phyloP scores from a whole-genome alignment of 2,329 filamentous ascomycete genomes.

The Nemania serpens region DNA sequence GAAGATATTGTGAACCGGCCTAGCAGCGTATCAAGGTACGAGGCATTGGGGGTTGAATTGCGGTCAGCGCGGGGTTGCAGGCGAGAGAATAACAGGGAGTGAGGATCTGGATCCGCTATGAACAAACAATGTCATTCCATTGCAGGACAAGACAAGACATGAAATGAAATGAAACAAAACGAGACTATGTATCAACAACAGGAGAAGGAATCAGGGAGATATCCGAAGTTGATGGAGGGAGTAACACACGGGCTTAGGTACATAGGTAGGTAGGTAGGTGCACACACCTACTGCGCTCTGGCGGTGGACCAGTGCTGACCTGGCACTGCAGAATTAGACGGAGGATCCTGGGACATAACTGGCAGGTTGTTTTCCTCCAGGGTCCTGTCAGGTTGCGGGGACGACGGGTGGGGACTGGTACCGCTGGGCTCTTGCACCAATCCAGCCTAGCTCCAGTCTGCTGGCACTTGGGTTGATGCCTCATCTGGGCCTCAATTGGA shows the following conservation, averaged over 20 bases:
- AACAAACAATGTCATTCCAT: conserved; percentile 3
- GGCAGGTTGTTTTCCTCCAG: conserved; percentile 30
- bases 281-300: conserved; percentile 9
- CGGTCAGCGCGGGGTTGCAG: conserved; percentile 20
- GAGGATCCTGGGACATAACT: conserved; percentile 17
- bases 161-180: no score
- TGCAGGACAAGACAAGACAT: neutral
- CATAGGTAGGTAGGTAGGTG: neutral
- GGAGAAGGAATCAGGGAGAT: neutral
- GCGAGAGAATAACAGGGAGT: neutral
- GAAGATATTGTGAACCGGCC: neutral
- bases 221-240: conserved; percentile 4
- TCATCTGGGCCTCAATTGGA: neutral
- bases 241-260: neutral
- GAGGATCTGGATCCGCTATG: neutral
- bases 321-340: conserved; percentile 34
- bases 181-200: conserved; percentile 2
- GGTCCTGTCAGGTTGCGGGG: conserved; percentile 27
- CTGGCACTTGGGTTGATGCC: conserved; percentile 7
- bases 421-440: neutral
- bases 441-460: neutral
- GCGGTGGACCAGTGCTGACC: conserved; percentile 34
- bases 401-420: conserved; percentile 27
- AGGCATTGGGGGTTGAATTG: conserved; percentile 15
- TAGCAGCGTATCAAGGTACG: neutral